Base-by-base conservation (phyloP, 768 basidiomycete genomes). In the Calocera viscosa region DNA sequence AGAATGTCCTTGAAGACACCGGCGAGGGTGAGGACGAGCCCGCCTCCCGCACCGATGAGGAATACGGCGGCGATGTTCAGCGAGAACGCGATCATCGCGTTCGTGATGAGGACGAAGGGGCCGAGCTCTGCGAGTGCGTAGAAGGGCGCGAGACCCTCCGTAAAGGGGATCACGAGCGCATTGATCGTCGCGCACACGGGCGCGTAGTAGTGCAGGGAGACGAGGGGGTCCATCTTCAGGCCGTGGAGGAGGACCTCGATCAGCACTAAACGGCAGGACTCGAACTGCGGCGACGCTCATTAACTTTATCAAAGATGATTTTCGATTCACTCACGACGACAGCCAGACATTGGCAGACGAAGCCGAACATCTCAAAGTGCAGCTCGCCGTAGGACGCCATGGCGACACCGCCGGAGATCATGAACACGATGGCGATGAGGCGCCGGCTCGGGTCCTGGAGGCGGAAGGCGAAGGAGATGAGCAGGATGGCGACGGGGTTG, bases 1-100 rank as follows among this genome's bases (percentile, higher is more conserved):
- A 99, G 83, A 70, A 98, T 97, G 75, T 98, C 95, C 83, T 94
- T 94, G 78, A 94, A 87, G 28, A 97, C 94, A 17, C 94, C 94
- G 1, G 94, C 94, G 2, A 98, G 82, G 1, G 94, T 97, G 70
- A 97, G 80, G 22, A 96, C 85, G 68, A 97, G 80, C 1, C 94
- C 92, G 63, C 88, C 89, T 17, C 88, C 94, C 0, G 86, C 89
- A 47, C 92, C 84, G 35, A 96, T 92, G 72, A 97, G 81, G 80
- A 94, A 97, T 22, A 97, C 94, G 11, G 94, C 94, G 0, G 94
- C 91, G 41, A 96, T 82, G 73, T 97, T 96, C 69, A 96, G 81
- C 39, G 87, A 79, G 79, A 98, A 94, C 0, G 95, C 94, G 34
- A 92, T 83, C 49, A 79, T 75, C 0, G 95, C 96, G 75, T 99